Base-by-base conservation (phyloP, 345 rosid species). In the Orychophragmus violaceus region DNA sequence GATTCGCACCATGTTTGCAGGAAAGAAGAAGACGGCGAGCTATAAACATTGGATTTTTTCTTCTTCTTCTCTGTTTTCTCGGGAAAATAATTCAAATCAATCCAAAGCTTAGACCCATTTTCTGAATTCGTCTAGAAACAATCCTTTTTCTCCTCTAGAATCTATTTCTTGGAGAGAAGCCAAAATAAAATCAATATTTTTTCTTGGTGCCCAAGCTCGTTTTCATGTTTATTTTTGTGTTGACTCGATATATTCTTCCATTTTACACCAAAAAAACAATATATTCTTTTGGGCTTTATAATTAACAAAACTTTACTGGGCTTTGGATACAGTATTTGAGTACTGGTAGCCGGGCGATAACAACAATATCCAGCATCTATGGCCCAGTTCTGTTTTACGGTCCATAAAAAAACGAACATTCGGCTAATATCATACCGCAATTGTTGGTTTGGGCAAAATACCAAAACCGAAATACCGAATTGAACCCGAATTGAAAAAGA, bases 1-100 rank as follows among this genome's bases (percentile, higher is more conserved):
- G n/a, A n/a, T n/a, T n/a, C n/a, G 70, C 62, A 76, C 79, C 77
- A 63, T 67, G 66, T 58, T 71, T 82, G 62, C 77, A 65, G 75
- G 82, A 69, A 50, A 57, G 74, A 65, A 77, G 23, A 58, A 83
- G 74, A 63, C 73, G 72, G 13, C 85, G 85, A 66, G 62, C 55
- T 62, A 69, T 22, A 63, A 79, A 41, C 94, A 87, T 82, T 55
- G 46, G 21, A 2, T 18, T 30, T 18, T 35, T 51, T 14, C 0
- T 29, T 50, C 44, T 35, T 58, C 56, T 59, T 48, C 35, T 35
- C 12, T 56, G 14, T 19, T 44, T 44, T 9, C 4, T 33, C 3
- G 1, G 23, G 6, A n/a, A 0, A 18, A 0, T 2, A 11, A 7
- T 13, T 62, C 64, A 33, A 9, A 35, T 63, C 39, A 32, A 17